Evolutionary conservation across 2,329 filamentous ascomycete genomes (phyloP), one percentile per base, ranked within the genome.

Genomic region (Scopulariopsis brevicaulis): DNA sequence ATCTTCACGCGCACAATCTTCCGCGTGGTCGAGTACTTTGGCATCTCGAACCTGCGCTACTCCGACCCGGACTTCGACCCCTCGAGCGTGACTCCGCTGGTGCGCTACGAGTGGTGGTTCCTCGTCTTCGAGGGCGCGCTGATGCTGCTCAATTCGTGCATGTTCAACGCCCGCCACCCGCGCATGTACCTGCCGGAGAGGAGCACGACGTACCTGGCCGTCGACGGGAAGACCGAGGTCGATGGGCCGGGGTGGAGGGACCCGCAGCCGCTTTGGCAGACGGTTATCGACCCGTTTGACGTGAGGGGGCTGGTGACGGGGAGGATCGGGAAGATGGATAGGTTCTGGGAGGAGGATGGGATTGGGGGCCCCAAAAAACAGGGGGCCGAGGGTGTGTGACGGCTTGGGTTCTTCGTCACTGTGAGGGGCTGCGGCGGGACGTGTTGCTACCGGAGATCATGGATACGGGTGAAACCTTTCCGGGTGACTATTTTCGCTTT

Each of bases 71-170:
- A 65, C 2, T 68, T 74, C 54, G 72, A 75, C 40, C 66, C 68
- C 3, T 62, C 56, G 34, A 64, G 62, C 1, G 61, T 79, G 1
- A 75, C 71, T 12, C 73, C 77, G 0, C 67, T 81, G 24, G 60
- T 83, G n/a, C 72, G 78, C 24, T 78, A 82, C 62, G 80, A 84
- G 66, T 80, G 75, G 74, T 83, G 76, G 66, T 84, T 84, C 61
- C 82, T 78, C 63, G 71, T 83, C 22, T 83, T 83, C 59, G 81
- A 84, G 68, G 77, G 73, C 1, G 62, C 65, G 0, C 65, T 81
- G 14, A 83, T 83, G 81, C 62, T 82, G 1, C 48, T 63, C 52
- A 83, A 83, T 62, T 70, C 71, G 11, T 66, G 71, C 35, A 64
- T 83, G 62, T 72, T 79, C 65, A 83, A 82, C 59, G 46, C 72